Base-by-base conservation (phyloP, 257 asterid genomes). In the Misopates orontium region DNA sequence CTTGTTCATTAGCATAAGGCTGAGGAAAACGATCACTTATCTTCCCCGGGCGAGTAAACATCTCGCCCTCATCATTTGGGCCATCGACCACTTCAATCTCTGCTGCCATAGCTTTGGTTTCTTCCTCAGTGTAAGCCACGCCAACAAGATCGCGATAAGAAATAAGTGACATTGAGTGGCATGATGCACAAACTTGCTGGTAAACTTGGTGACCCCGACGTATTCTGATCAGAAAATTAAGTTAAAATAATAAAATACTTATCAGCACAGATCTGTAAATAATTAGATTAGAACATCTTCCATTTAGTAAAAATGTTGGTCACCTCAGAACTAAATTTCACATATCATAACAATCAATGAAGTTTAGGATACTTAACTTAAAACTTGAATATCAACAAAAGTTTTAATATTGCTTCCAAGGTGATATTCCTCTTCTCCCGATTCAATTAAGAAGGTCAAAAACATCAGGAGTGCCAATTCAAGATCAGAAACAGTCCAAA, bases 81-180 rank as follows among this genome's bases (percentile, higher is more conserved):
- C 96, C 95, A 77, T 88, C 94, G 71, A 74, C 83, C 56, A 88
- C 96, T 73, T 88, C 96, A 73, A 88, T 79, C 69, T 88, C 96
- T 20, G 95, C 95, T 25, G 96, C 96, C 95, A 88, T 82, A 54
- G 95, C 86, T 75, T 88, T 88, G 39, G 86, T 80, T 75, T 88
- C 96, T 70, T 88, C 96, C 74, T 88, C 94, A 0, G 96, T 88
- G 79, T 85, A 88, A 21, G 96, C 96, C 72, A 85, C 95, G 66
- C 91, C 95, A 75, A 88, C 95, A 56, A 85, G 87, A 76, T 88
- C 96, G 56, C 96, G 94, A 61, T 81, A 87, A 4, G 84, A 87
- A 21, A 87, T 66, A 18, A 87, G 80, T n/a, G 93, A 83, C 93
- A 88, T 85, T 15, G 89, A 85, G 79, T 88, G 96, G 80, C 95